Base-by-base conservation (phyloP, 441 rosid genomes). In the Eruca vesicaria region DNA sequence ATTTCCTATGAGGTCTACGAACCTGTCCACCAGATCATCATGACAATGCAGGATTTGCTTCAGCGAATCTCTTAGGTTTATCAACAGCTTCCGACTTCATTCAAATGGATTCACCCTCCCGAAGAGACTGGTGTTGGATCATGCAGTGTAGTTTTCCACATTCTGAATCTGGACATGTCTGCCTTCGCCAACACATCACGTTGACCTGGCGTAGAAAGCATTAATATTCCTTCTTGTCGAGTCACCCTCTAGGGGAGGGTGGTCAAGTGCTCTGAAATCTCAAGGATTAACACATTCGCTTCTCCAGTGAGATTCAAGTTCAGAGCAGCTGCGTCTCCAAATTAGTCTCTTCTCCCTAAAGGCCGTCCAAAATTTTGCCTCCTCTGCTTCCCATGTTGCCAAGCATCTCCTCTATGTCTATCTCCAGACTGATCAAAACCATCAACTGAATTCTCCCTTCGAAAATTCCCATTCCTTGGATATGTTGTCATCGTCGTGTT, bases 351-450 rank as follows among this genome's bases (percentile, higher is more conserved):
- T 86, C 87, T 91, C 57, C 88, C 91, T 68, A 79, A 19, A 35
- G 83, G 57, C 63, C 89, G 80, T 57, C 79, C 79, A 57, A 66
- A 70, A 69, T 66, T 79, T 74, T 80, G 94, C 89, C 81, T 90
- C 84, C 79, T 88, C 74, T 81, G 93, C 72, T 77, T 78, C 65
- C 94, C 92, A 75, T 88, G 79, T 80, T 88, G 97, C 97, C 94
- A 91, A 79, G 89, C 88, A 76, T 89, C 93, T 73, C 91, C 93
- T 73, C 91, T 87, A 50, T 86, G 78, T 78, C 83, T 85, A 35
- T 89, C 94, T 29, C 86, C 91, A 0, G 88, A 71, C 45, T 81
- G 92, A 78, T 84, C 88, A 79, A 85, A 81, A 66, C 85, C 91
- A 82, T 87, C 95, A 68, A 84, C 77, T 32, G 85, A 78, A 77